Conservation (phyloP, 176 grass and related monocot species). For the Carex scoparia region DNA sequence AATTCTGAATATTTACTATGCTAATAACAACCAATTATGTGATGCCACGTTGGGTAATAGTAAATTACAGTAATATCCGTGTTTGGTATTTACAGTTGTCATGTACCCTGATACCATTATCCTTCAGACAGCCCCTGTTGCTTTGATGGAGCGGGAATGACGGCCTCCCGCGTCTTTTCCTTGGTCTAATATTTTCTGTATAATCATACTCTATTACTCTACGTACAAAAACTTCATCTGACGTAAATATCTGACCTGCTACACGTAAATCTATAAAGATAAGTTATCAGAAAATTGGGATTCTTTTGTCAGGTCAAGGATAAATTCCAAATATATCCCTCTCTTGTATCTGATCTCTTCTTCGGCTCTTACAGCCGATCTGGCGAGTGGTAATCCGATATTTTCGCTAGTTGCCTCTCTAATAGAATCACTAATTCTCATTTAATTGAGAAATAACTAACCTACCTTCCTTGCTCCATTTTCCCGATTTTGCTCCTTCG, state of each 20-base stretch:
- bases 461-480: not conserved
- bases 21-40: not conserved
- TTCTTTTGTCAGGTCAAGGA: not conserved
- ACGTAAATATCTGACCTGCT: not conserved
- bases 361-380: not conserved
- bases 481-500: not conserved
- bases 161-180: constrained; percentile 21
- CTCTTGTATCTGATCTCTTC: not conserved
- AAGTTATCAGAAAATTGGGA: not conserved
- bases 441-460: not conserved
- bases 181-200: not conserved
- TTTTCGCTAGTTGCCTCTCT: not conserved
- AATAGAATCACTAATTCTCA: constrained; percentile 1
- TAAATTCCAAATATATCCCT: constrained; percentile 11
- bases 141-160: constrained; percentile 32
- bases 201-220: not conserved
- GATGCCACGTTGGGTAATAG: not conserved
- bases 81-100: not conserved
- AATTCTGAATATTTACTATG: not conserved
- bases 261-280: not conserved
- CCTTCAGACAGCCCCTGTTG: constrained; percentile 15
- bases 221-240: not conserved
- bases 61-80: not conserved
- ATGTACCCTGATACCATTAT: not conserved
- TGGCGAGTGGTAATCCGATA: constrained; percentile 28